These are phyloP conservation scores for Podospora australis DNA, from an alignment of 495 filamentous ascomycete species.

Conservation along the genomic window DNA sequence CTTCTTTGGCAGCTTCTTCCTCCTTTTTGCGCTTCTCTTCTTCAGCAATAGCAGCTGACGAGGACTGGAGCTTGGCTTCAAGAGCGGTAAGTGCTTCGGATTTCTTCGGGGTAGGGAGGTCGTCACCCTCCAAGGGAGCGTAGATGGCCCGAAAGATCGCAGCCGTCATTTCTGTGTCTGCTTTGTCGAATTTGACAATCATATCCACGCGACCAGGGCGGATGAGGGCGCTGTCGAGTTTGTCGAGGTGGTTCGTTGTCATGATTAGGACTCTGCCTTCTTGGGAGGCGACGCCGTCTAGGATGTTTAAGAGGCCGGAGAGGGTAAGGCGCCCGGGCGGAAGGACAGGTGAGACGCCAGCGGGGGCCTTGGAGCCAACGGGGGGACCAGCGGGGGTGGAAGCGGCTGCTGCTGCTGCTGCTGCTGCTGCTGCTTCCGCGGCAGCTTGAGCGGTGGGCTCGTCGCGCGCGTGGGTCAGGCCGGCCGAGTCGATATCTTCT, in stretches of 20 bases:
- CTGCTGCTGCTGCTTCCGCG: conserved; percentile 31
- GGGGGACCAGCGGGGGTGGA: conserved; percentile 8
- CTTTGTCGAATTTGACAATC: conserved; percentile 57
- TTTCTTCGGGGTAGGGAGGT: conserved; percentile 9
- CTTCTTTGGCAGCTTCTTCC: conserved; percentile 6
- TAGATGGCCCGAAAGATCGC: conserved; percentile 45
- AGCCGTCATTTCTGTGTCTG: conserved; percentile 39
- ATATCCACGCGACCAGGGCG: conserved; percentile 74
- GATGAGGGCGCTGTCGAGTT: conserved; percentile 68
- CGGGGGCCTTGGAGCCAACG: background rate
- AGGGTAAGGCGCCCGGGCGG: conserved; percentile 52
- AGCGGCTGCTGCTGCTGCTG: conserved; percentile 19
- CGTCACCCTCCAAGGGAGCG: conserved; percentile 40
- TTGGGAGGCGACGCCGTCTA: conserved; percentile 72
- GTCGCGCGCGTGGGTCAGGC: conserved; percentile 56
- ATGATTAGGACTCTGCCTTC: conserved; percentile 77
- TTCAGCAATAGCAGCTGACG: background rate
- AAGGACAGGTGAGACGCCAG: conserved; percentile 1
- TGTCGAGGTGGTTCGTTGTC: conserved; percentile 76
- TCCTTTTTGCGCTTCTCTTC: conserved; percentile 37
- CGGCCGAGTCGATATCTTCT: conserved; percentile 68
- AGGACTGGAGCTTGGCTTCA: background rate
- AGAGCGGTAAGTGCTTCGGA: conserved; percentile 1
- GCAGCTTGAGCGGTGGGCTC: conserved; percentile 38
- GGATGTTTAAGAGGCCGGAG: conserved; percentile 69